These are phyloP conservation scores for Cercis canadensis DNA, from an alignment of 306 rosid species.

Conservation along the genomic window DNA sequence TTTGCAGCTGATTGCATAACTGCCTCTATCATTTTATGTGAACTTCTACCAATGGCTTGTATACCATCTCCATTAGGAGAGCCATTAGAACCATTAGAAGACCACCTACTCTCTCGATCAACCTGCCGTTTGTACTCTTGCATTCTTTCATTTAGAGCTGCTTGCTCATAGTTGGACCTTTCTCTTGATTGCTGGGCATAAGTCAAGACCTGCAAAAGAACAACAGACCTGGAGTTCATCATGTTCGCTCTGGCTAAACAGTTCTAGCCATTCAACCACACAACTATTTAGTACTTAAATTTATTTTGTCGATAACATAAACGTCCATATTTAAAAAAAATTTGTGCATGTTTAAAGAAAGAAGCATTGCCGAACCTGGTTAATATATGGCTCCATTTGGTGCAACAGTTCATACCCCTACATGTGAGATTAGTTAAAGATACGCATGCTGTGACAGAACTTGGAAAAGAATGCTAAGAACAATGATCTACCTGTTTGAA, in stretches of 20 bases:
- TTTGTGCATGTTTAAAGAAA: neutral
- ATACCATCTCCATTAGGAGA: conserved; percentile 99
- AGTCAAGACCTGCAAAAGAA: conserved; percentile 83
- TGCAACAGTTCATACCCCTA: conserved; percentile 60
- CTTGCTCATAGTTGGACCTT: conserved; percentile 98
- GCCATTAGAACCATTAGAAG: conserved; percentile 87
- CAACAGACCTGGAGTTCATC: conserved; percentile 28
- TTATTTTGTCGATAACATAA: conserved; percentile 2
- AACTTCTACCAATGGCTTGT: conserved; percentile 99
- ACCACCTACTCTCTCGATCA: conserved; percentile 97
- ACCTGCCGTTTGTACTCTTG: conserved; percentile 95
- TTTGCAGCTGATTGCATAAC: conserved; percentile 99
- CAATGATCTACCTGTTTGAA: conserved; percentile 82
- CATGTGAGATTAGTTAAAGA: conserved; percentile 47
- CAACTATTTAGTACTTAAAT: conserved; percentile 21
- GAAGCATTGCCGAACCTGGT: conserved; percentile 72
- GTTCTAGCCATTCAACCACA: conserved; percentile 13
- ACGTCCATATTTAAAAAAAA: neutral
- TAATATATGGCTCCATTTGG: conserved; percentile 75
- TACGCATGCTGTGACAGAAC: conserved; percentile 45
- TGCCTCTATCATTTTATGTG: conserved; percentile 99
- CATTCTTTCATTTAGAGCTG: conserved; percentile 98
- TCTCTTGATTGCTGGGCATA: conserved; percentile 99
- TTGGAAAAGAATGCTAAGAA: conserved; percentile 26
- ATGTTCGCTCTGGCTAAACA: conserved; percentile 26